phyloP scores from a whole-genome alignment of 805 yeast genomes.

The Lachancea thermotolerans region DNA sequence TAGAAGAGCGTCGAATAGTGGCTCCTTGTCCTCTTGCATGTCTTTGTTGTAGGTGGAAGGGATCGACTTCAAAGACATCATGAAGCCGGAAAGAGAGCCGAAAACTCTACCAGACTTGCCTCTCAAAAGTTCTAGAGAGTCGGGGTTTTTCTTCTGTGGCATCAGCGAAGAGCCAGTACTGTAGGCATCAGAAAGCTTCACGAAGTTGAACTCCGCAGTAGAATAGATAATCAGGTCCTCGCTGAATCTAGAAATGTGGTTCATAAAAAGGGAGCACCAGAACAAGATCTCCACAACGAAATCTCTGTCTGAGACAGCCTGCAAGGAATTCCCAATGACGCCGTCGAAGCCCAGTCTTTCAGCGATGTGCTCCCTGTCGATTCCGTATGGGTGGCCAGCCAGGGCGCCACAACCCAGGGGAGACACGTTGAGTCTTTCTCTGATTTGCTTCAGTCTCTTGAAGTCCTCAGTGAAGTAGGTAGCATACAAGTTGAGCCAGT shows the following conservation, averaged over 20 bases:
- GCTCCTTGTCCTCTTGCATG: slow-evolving; percentile 98
- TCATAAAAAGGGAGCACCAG: slow-evolving; percentile 93
- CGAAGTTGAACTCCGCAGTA: slow-evolving; percentile 94
- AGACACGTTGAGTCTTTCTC: slow-evolving; percentile 74
- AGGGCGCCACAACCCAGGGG: slow-evolving; percentile 97
- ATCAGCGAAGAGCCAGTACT: slow-evolving; percentile 96
- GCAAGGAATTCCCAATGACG: slow-evolving; percentile 88
- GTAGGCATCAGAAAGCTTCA: slow-evolving; percentile 92
- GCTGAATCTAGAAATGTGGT: slow-evolving; percentile 87
- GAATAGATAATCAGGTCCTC: slow-evolving; percentile 96
- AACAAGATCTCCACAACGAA: slow-evolving; percentile 92
- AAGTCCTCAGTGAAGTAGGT: slow-evolving; percentile 90
- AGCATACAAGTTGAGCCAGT: slow-evolving; percentile 92
- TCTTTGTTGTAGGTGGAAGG: slow-evolving; percentile 98
- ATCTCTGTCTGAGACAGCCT: slow-evolving; percentile 98
- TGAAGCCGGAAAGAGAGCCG: slow-evolving; percentile 90
- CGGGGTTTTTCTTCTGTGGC: slow-evolving; percentile 99
- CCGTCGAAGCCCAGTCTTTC: slow-evolving; percentile 70
- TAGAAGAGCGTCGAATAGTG: slow-evolving; percentile 83
- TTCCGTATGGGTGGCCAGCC: slow-evolving; percentile 99
- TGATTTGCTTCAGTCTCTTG: slow-evolving; percentile 73
- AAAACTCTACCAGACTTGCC: slow-evolving; percentile 97
- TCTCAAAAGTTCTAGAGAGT: slow-evolving; percentile 86
- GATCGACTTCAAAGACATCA: slow-evolving; percentile 94
- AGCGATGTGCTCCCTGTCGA: slow-evolving; percentile 88